Base-by-base conservation (phyloP, 441 rosid species). In the Croton laevigatus region DNA sequence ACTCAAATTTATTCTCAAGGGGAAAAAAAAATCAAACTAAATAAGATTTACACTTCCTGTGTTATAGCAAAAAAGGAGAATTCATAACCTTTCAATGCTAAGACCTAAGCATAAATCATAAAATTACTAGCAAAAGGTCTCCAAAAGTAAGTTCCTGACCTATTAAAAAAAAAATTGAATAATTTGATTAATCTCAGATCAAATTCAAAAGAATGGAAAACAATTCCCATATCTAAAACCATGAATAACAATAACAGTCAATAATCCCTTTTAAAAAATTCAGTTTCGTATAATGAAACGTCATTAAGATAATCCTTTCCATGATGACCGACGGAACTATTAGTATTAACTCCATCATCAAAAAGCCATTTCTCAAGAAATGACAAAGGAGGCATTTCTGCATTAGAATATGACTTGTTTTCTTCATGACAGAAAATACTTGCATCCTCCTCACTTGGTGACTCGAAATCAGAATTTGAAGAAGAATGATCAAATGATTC, bases 311-410 rank as follows among this genome's bases (percentile, higher is more conserved):
- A 77, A 49, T 84, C 91, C 65, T 69, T 81, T 77, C 80, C 86
- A 68, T 27, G 32, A 27, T 27, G 32, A 27, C 32, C 32, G 2
- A 27, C 32, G 2, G 32, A 27, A 27, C 57, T 57, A 65, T 73
- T 6, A 40, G 44, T 40, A 40, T 40, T 40, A 40, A 40, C 76
- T 70, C 79, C 85, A 60, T 91, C 97, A 68, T 88, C 92, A 63
- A 86, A 83, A 54, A 89, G 82, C 94, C 96, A 92, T 65, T 85
- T 86, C 79, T 91, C 97, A 37, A 93, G 83, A 84, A 86, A 63
- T 19, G 93, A 81, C 71, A 84, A 70, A 16, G 81, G 86, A 20
- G 83, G 84, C 75, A 76, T 70, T 75, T 84, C 85, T 44, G 66
- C 36, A 63, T 12, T 72, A 57, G 54, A 70, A 62, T 72, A 83